Evolutionary conservation across 495 filamentous ascomycete species (phyloP), one percentile per base, ranked within the genome.

Genomic region (Aspergillus funiculosus): DNA sequence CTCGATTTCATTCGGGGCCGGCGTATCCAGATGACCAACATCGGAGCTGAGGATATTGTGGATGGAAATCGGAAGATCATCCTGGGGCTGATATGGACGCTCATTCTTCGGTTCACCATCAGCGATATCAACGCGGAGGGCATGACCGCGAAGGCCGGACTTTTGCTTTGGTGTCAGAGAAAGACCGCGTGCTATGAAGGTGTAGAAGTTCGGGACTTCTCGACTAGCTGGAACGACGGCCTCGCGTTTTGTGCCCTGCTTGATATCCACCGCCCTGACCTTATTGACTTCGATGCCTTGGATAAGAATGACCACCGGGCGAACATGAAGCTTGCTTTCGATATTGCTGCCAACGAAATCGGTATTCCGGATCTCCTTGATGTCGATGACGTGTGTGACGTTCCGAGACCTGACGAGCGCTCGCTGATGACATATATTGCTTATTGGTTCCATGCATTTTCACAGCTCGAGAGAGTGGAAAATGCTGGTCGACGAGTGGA

Each of bases 381-480:
- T 61, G 92, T 97, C 2, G 92, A 98, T 63, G 92, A 98, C 71
- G 94, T 97, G 20, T 95, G 89, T 63, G 92, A 97, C 62, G 92
- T 98, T 10, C 80, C 88, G 8, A 91, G 87, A 64, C 92, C 92
- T 9, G 92, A 98, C 56, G 92, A 98, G 64, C 85, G 89, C 46
- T 91, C 86, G 53, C 75, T 98, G 61, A 97, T 98, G 91, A 98
- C 92, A 5, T 98, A 98, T 60, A 97, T 98, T 53, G 92, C 92
- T 48, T 97, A 97, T 66, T 98, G 94, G 92, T 98, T 97, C 76
- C 92, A 98, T 57, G 94, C 92, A 46, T 98, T 98, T 58, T 95
- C 90, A 17, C 89, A 96, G 59, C 87, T 98, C 79, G 92, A 98
- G 65, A 78, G 89, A 51, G 94, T 98, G 9, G 92, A 98, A 60